Evolutionary conservation across 2,329 filamentous ascomycete species (phyloP).

Genomic region (Penicillium sp.): DNA sequence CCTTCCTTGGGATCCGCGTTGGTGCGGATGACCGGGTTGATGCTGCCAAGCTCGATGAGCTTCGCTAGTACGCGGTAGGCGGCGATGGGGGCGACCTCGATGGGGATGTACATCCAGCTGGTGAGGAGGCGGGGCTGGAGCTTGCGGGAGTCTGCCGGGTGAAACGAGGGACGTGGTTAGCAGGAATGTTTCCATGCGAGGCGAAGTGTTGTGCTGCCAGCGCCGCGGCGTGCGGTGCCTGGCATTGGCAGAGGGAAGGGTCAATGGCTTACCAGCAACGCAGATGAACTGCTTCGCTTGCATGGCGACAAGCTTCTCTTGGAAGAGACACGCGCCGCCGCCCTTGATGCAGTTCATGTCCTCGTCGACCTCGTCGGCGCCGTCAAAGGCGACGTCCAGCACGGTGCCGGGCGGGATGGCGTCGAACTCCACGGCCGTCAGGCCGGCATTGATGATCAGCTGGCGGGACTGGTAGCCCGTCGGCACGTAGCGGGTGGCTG

Average conservation of each 20-base stretch:
- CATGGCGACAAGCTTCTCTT: conserved; percentile 92
- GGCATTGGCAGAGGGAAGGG: neutral
- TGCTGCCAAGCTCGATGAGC: conserved; percentile 69
- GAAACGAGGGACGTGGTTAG: neutral
- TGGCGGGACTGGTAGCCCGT: conserved; percentile 89
- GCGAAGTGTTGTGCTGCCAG: neutral
- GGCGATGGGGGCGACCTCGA: conserved; percentile 87
- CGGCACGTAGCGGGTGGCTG: conserved; percentile 77
- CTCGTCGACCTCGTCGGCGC: conserved; percentile 93
- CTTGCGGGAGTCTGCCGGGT: conserved; percentile 75
- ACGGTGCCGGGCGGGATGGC: conserved; percentile 62
- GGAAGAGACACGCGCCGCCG: conserved; percentile 93
- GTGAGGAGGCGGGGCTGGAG: conserved; percentile 70
- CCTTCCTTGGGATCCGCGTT: conserved; percentile 75
- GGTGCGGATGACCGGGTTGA: conserved; percentile 67
- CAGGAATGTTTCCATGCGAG: no score
- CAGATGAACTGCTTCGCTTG: conserved; percentile 82
- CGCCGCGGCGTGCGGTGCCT: no score
- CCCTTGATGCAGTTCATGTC: conserved; percentile 97
- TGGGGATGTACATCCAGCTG: conserved; percentile 80
- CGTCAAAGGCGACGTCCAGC: conserved; percentile 91
- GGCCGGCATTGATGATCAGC: conserved; percentile 74
- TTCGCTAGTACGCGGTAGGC: conserved; percentile 72
- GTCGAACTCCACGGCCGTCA: conserved; percentile 75
- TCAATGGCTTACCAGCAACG: conserved; percentile 63